Percentiles rank a stretch among this genome's conserved stretches.
These are phyloP conservation scores for Diplosphaera chodatii DNA, from an alignment of 139 green algal genomes.

Conservation along the genomic window DNA sequence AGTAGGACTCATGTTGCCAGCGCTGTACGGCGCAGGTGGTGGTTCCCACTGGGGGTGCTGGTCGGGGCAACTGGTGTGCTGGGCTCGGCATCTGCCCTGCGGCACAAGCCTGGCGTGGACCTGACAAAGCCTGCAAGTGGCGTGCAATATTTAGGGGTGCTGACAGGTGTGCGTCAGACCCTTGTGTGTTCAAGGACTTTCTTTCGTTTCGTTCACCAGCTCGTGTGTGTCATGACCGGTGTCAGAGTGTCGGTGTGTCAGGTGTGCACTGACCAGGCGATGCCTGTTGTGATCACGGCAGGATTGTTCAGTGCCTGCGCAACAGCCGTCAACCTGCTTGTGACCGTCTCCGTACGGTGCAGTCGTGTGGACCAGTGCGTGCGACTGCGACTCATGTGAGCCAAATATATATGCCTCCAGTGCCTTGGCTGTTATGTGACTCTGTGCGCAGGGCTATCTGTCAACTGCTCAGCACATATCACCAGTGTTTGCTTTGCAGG, in stretches of 20 bases:
- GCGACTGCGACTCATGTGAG: neutral
- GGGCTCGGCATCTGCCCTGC: neutral
- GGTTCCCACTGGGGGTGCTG: neutral
- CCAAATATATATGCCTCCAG: too few relatives aligned
- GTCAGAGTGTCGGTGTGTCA: too few relatives aligned
- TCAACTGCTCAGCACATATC: too few relatives aligned
- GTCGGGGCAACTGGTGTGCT: neutral
- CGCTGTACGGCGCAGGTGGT: neutral
- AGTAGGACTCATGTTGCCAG: too few relatives aligned
- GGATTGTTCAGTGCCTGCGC: neutral
- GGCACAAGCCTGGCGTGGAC: neutral
- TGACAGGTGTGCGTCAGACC: neutral
- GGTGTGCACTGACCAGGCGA: too few relatives aligned
- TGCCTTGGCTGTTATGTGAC: too few relatives aligned
- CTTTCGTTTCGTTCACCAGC: too few relatives aligned
- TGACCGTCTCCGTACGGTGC: neutral
- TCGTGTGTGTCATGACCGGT: too few relatives aligned
- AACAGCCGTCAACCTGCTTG: neutral
- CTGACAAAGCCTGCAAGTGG: neutral
- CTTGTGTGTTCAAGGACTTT: too few relatives aligned
- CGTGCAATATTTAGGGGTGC: neutral
- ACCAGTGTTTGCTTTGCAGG: neutral
- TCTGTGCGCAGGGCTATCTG: too few relatives aligned
- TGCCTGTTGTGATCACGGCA: neutral
- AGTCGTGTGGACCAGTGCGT: neutral